Percentiles rank a stretch among this genome's conserved stretches.
Conservation (phyloP, 257 asterid genomes). For the Paulownia fortunei region DNA sequence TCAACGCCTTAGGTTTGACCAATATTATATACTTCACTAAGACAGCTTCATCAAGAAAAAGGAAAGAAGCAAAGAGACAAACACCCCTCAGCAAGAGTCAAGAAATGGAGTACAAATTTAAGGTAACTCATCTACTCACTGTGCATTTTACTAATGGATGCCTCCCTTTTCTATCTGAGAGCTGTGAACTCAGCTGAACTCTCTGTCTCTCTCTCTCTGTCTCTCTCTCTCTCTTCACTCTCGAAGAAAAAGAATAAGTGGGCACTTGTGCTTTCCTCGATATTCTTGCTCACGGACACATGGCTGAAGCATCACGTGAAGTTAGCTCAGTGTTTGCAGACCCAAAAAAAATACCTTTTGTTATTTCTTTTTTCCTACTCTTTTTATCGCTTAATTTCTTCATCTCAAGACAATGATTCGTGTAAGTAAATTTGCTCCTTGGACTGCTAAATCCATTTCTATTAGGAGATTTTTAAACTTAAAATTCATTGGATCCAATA, state of each 20-base stretch:
- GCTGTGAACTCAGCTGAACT: neutral
- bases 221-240: too few species aligned
- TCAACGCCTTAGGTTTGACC: constrained; percentile 31
- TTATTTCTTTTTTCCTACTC: neutral
- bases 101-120: constrained; percentile 21
- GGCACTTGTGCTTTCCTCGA: constrained; percentile 35
- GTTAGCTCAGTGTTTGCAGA: constrained; percentile 22
- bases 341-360: constrained; percentile 10
- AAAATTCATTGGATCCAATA: constrained; percentile 16
- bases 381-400: neutral
- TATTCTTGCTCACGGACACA: constrained; percentile 32
- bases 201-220: constrained; percentile 7
- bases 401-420: constrained; percentile 30
- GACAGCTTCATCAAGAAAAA: constrained; percentile 9
- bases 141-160: constrained; percentile 25
- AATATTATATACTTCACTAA: neutral
- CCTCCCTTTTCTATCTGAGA: neutral
- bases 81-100: constrained; percentile 28
- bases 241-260: constrained; percentile 27
- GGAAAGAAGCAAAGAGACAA: neutral
- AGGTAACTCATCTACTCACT: neutral
- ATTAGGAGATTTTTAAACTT: constrained; percentile 11
- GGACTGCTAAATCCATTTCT: constrained; percentile 18
- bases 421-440: too few species aligned
- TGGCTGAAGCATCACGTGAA: constrained; percentile 43